These are phyloP conservation scores for Pseudogymnoascus sp. DNA, from an alignment of 2,329 filamentous ascomycete species.

Conservation along the genomic window DNA sequence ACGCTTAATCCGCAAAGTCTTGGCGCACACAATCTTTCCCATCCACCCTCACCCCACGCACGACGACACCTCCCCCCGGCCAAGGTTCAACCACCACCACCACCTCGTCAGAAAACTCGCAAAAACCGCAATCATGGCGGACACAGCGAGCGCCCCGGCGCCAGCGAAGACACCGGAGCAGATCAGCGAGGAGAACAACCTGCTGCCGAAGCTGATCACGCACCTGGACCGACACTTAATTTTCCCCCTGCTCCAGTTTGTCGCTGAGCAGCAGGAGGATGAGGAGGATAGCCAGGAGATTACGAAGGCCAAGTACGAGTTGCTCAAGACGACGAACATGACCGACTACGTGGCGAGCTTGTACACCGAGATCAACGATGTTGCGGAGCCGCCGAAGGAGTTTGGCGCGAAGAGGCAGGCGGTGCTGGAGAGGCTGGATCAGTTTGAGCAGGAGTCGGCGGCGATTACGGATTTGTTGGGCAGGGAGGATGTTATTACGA, in stretches of 20 bases:
- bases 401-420: slow-evolving; percentile 85
- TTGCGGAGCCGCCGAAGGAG: slow-evolving; percentile 70
- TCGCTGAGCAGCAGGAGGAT: slow-evolving; percentile 59
- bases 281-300: slow-evolving; percentile 68
- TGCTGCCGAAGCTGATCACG: slow-evolving; percentile 81
- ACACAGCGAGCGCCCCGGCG: slow-evolving; percentile 26
- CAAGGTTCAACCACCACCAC: neutral
- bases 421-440: slow-evolving; percentile 73
- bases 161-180: slow-evolving; percentile 39
- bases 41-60: slow-evolving; percentile 13
- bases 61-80: slow-evolving; percentile 9
- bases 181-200: slow-evolving; percentile 39
- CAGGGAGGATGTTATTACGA: slow-evolving; percentile 82
- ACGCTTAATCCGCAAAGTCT: slow-evolving; percentile 9
- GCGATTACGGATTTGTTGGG: slow-evolving; percentile 83
- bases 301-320: slow-evolving; percentile 79
- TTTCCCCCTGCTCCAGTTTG: slow-evolving; percentile 92
- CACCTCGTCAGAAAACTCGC: neutral
- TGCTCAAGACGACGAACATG: slow-evolving; percentile 98
- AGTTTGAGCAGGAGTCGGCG: slow-evolving; percentile 77
- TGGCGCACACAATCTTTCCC: slow-evolving; percentile 14
- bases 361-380: slow-evolving; percentile 79
- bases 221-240: slow-evolving; percentile 94
- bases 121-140: slow-evolving; percentile 39
- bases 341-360: slow-evolving; percentile 92